A percentile compares a stretch with the other conserved stretches of the same genome.
Evolutionary conservation across 495 filamentous ascomycete genomes (phyloP).

Genomic region (Bryoglossum gracile): DNA sequence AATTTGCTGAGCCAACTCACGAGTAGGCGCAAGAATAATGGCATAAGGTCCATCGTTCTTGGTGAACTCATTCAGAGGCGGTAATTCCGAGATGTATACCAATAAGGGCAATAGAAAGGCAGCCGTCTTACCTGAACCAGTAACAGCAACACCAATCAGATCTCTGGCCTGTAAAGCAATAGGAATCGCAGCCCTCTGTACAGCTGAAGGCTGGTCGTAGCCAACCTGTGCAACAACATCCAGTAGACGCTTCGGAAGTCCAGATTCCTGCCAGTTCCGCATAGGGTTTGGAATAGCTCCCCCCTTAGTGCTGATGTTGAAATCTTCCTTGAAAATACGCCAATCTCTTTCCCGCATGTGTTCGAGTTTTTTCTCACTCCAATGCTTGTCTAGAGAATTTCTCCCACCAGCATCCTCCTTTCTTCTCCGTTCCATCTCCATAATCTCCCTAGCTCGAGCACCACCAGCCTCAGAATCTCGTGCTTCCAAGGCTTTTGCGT

Average conservation of each 20-base stretch:
- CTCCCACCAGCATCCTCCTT: slow-evolving; percentile 66
- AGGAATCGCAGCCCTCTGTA: slow-evolving; percentile 91
- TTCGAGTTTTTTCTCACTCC: slow-evolving; percentile 92
- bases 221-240: slow-evolving; percentile 80
- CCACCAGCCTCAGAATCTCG: slow-evolving; percentile 75
- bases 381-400: slow-evolving; percentile 77
- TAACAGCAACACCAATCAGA: slow-evolving; percentile 95
- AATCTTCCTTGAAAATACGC: slow-evolving; percentile 99
- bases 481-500: slow-evolving; percentile 68
- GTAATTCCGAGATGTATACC: slow-evolving; percentile 93
- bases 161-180: slow-evolving; percentile 91
- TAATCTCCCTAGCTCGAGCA: slow-evolving; percentile 66
- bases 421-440: slow-evolving; percentile 80
- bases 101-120: slow-evolving; percentile 89
- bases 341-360: slow-evolving; percentile 98
- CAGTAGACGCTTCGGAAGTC: slow-evolving; percentile 69
- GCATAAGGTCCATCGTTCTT: slow-evolving; percentile 97
- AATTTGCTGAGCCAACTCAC: slow-evolving; percentile 97
- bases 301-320: slow-evolving; percentile 88
- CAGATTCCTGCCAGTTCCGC: slow-evolving; percentile 88
- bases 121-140: slow-evolving; percentile 97
- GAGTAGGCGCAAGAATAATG: slow-evolving; percentile 93
- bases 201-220: slow-evolving; percentile 87
- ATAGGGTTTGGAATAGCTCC: slow-evolving; percentile 92
- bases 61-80: slow-evolving; percentile 74